These are phyloP conservation scores for Clonostachys sp. DNA, from an alignment of 2,329 filamentous ascomycete genomes.

Conservation along the genomic window DNA sequence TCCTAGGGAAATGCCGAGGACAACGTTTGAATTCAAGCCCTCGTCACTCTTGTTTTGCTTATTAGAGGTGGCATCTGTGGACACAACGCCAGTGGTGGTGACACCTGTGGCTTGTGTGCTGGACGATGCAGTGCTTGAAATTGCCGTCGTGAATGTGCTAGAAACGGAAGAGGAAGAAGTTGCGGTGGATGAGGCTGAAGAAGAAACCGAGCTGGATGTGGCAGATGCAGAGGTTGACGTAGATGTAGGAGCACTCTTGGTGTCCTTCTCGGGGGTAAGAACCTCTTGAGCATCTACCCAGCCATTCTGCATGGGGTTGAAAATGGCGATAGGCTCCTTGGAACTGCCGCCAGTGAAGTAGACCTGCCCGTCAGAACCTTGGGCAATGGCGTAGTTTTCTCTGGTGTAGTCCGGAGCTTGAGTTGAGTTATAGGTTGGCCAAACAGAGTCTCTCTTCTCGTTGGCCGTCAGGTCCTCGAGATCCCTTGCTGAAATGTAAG, in stretches of 20 bases:
- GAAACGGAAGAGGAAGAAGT: conserved; percentile 4
- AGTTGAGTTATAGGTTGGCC: conserved; percentile 75
- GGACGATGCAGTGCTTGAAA: conserved; percentile 11
- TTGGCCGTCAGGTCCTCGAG: conserved; percentile 18
- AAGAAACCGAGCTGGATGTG: conserved; percentile 15
- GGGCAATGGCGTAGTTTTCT: conserved; percentile 67
- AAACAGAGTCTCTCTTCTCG: conserved; percentile 46
- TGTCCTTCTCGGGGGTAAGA: conserved; percentile 35
- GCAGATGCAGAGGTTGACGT: conserved; percentile 18
- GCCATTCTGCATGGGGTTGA: conserved; percentile 67
- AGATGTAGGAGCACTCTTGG: conserved; percentile 9
- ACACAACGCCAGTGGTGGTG: conserved; percentile 4
- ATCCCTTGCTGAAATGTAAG: conserved; percentile 26
- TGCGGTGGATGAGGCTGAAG: conserved; percentile 15
- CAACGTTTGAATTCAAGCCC: conserved; percentile 40
- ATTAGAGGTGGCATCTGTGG: conserved; percentile 14
- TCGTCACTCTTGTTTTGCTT: conserved; percentile 17
- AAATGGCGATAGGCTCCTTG: conserved; percentile 67
- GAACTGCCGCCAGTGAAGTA: conserved; percentile 74
- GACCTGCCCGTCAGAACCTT: conserved; percentile 60
- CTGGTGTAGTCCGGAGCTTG: conserved; percentile 61
- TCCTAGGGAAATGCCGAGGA: conserved; percentile 79
- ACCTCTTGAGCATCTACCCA: conserved; percentile 72
- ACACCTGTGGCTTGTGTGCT: conserved; percentile 8
- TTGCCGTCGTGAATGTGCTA: conserved; percentile 5